Percentiles rank a stretch among this genome's conserved stretches.
phyloP scores from a whole-genome alignment of 768 basidiomycete genomes.

The Gymnopilus junonius region DNA sequence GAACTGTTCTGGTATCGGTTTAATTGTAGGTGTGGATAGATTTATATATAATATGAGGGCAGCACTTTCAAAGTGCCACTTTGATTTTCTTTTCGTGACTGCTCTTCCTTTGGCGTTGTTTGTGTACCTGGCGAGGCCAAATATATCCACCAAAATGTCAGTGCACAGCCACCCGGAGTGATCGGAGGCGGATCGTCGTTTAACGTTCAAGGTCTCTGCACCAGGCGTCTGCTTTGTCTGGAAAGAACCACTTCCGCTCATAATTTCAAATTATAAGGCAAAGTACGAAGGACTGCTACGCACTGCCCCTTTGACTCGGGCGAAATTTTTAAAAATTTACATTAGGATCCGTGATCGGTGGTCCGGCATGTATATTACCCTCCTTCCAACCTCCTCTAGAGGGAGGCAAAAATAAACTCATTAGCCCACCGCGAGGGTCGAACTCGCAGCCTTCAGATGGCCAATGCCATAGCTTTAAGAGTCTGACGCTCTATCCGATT shows the following conservation, averaged over 20 bases:
- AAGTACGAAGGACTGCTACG: no score
- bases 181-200: neutral
- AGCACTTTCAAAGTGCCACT: no score
- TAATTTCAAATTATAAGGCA: no score
- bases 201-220: neutral
- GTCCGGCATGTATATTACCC: neutral
- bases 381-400: neutral
- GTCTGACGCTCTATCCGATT: constrained; percentile 71
- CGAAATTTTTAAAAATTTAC: no score
- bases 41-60: no score
- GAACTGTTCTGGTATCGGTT: no score
- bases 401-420: neutral
- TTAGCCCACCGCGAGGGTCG: constrained; percentile 84
- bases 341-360: neutral
- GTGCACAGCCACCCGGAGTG: neutral
- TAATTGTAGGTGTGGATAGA: no score
- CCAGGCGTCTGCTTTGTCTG: no score
- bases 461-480: constrained; percentile 31
- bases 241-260: no score
- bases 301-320: no score
- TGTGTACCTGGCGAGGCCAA: neutral
- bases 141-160: neutral
- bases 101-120: neutral
- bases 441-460: constrained; percentile 84
- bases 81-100: no score